Evolutionary conservation across 176 grass and related monocot species (phyloP).

Genomic region (Elaeis guineensis): DNA sequence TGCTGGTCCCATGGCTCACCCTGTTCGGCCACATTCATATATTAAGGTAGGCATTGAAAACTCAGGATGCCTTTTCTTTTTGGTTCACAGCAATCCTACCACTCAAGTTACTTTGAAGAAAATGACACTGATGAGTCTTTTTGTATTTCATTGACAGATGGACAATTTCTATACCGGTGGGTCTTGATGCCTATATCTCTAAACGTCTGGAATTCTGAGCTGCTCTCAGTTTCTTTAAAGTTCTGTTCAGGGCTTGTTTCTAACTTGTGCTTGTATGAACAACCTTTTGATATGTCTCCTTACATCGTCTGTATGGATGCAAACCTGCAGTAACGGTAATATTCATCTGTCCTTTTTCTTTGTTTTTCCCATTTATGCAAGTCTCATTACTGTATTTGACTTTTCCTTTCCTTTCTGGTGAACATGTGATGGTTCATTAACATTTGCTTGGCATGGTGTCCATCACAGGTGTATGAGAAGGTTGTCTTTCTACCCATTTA

Average conservation of each 20-base stretch:
- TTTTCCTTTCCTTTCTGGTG: slow-evolving; percentile 7
- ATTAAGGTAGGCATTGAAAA: slow-evolving; percentile 68
- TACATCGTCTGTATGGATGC: slow-evolving; percentile 8
- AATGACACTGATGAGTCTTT: background rate
- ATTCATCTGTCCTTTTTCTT: slow-evolving; percentile 16
- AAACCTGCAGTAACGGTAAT: slow-evolving; percentile 59
- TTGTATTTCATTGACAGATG: slow-evolving; percentile 73
- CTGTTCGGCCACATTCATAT: slow-evolving; percentile 92
- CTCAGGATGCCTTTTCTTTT: no score
- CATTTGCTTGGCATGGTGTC: slow-evolving; percentile 21
- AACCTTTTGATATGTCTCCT: slow-evolving; percentile 25
- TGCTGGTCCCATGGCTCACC: slow-evolving; percentile 95
- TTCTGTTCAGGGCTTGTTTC: background rate
- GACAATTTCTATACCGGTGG: slow-evolving; percentile 93
- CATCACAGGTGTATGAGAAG: slow-evolving; percentile 93
- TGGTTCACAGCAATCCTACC: no score
- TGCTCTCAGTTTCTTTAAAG: background rate
- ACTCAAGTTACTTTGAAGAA: no score
- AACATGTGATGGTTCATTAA: slow-evolving; percentile 11
- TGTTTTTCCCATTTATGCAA: slow-evolving; percentile 9
- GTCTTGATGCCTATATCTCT: slow-evolving; percentile 23
- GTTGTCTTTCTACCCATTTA: slow-evolving; percentile 21
- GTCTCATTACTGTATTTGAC: slow-evolving; percentile 16
- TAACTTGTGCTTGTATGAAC: slow-evolving; percentile 4
- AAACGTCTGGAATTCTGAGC: background rate